A percentile compares a stretch with the other conserved stretches of the same genome.
Conservation (phyloP, 805 yeast species). For the Ascoidea tarda region DNA sequence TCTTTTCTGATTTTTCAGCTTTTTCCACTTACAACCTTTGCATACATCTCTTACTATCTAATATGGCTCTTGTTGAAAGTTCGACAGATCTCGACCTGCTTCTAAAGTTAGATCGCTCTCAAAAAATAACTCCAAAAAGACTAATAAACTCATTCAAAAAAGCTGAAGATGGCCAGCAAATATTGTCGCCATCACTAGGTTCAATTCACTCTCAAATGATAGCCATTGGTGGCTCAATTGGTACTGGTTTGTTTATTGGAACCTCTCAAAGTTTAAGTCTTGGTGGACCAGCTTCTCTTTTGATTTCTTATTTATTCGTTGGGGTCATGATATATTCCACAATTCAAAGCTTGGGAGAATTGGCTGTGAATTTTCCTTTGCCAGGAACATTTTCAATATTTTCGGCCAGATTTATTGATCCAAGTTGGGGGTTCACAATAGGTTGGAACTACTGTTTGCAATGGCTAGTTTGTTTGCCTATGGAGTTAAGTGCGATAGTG, state of each 20-base stretch:
- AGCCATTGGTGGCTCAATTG: constrained; percentile 70
- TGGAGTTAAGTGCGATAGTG: constrained; percentile 41
- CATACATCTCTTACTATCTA: too few relatives aligned
- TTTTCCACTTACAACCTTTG: too few relatives aligned
- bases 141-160: too few relatives aligned
- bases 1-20: too few relatives aligned
- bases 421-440: constrained; percentile 48
- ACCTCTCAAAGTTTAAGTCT: constrained; percentile 35
- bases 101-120: too few relatives aligned
- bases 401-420: constrained; percentile 40
- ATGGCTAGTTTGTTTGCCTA: constrained; percentile 36
- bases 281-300: constrained; percentile 62
- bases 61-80: too few relatives aligned
- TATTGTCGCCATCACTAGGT: not conserved
- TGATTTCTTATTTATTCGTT: constrained; percentile 18
- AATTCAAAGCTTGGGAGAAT: constrained; percentile 15
- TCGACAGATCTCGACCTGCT: too few relatives aligned
- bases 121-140: too few relatives aligned
- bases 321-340: constrained; percentile 17
- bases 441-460: constrained; percentile 43
- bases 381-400: constrained; percentile 51
- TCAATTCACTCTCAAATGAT: constrained; percentile 27
- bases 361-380: constrained; percentile 40
- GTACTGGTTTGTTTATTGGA: constrained; percentile 64
- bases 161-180: too few relatives aligned